Evolutionary conservation across 1,284 basidiomycete species (phyloP).

Genomic region (Apiotrichum mycotoxinovorans): DNA sequence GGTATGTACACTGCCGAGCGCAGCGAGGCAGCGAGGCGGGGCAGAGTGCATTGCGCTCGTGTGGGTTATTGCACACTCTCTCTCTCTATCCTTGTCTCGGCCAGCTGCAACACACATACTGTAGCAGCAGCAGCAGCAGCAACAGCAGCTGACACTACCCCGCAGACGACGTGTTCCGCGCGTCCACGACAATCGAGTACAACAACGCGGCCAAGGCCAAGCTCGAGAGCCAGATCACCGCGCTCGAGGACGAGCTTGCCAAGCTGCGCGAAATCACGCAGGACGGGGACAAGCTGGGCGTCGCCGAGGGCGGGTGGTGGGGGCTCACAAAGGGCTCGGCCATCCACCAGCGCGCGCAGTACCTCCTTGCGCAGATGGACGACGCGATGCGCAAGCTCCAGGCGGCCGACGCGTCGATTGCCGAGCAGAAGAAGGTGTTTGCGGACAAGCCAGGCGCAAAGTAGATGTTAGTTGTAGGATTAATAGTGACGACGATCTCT

Average conservation of each 20-base stretch:
- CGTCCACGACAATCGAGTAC: conserved; percentile 74
- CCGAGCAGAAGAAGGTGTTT: conserved; percentile 62
- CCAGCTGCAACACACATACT: no score
- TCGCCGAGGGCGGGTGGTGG: conserved; percentile 26
- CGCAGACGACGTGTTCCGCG: conserved; percentile 72
- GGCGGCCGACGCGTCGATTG: conserved; percentile 64
- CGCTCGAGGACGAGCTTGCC: conserved; percentile 72
- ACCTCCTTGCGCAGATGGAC: conserved; percentile 71
- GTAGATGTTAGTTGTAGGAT: not conserved
- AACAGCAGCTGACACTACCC: not conserved
- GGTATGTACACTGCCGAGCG: conserved; percentile 54
- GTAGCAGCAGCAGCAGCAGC: no score
- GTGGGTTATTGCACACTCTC: no score
- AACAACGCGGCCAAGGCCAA: conserved; percentile 69
- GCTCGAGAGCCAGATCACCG: conserved; percentile 63
- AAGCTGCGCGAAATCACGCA: conserved; percentile 60
- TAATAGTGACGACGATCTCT: no score
- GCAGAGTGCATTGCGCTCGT: no score
- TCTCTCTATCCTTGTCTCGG: no score
- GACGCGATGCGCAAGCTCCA: conserved; percentile 65
- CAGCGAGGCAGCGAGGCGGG: no score
- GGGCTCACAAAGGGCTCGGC: conserved; percentile 55
- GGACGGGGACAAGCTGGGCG: conserved; percentile 39
- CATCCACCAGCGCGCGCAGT: conserved; percentile 62
- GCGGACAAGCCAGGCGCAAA: not conserved